Evolutionary conservation across 805 yeast genomes (phyloP).

Genomic region (Wickerhamiella domercqiae): DNA sequence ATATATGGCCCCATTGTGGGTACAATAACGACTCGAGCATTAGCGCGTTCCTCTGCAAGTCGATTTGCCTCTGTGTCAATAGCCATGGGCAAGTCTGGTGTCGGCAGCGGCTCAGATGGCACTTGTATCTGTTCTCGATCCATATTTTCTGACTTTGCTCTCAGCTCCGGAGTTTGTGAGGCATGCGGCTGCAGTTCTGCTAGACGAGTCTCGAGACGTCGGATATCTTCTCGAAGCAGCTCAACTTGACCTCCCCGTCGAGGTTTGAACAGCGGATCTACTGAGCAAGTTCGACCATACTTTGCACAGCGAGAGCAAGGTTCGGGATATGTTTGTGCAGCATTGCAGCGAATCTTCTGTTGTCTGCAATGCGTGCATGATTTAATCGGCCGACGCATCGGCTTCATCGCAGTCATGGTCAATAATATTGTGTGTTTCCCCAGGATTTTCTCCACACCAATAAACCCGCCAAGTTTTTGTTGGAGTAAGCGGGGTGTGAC

Average conservation of each 20-base stretch:
- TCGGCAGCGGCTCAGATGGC: background rate
- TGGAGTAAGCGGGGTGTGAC: no score
- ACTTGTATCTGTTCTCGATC: background rate
- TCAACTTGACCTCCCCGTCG: conserved; percentile 86
- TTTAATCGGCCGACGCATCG: conserved; percentile 58
- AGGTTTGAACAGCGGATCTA: conserved; percentile 84
- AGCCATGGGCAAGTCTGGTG: background rate
- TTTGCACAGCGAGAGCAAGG: conserved; percentile 74
- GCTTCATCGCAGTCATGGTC: no score
- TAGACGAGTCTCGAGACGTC: conserved; percentile 39
- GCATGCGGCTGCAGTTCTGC: conserved; percentile 1
- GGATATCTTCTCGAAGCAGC: conserved; percentile 67
- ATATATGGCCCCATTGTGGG: conserved; percentile 14
- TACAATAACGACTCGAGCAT: conserved; percentile 1
- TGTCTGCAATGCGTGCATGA: conserved; percentile 91
- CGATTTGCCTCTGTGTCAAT: background rate
- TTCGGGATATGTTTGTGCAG: conserved; percentile 63
- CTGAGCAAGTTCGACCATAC: conserved; percentile 68
- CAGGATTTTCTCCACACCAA: no score
- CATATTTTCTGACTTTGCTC: background rate
- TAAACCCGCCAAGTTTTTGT: no score
- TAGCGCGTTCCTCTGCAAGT: background rate
- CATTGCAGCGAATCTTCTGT: conserved; percentile 87
- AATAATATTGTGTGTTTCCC: no score
- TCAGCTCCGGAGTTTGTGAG: background rate